phyloP scores from a whole-genome alignment of 2,329 filamentous ascomycete species.

The Xylariaceae sp. region DNA sequence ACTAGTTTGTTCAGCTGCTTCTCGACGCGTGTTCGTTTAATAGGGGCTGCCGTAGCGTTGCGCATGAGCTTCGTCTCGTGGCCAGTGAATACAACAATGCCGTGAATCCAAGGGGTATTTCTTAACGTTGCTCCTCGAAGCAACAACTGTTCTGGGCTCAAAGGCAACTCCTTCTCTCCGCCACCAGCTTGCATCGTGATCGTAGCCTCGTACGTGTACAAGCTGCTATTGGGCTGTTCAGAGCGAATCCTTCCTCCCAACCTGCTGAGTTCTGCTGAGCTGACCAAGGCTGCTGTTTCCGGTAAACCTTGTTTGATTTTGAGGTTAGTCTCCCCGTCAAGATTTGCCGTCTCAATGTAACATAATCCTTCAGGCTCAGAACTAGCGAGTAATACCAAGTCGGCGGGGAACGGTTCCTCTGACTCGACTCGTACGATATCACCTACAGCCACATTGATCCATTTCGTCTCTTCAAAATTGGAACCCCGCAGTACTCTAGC shows the following conservation, averaged over 20 bases:
- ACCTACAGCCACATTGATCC: slow-evolving; percentile 89
- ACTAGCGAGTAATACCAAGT: slow-evolving; percentile 85
- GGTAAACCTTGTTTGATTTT: slow-evolving; percentile 98
- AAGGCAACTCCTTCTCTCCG: slow-evolving; percentile 84
- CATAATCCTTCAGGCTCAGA: slow-evolving; percentile 97
- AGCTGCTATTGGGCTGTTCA: slow-evolving; percentile 95
- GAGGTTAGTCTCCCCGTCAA: slow-evolving; percentile 96
- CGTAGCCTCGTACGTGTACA: slow-evolving; percentile 97
- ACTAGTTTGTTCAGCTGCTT: slow-evolving; percentile 91
- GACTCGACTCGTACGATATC: slow-evolving; percentile 92
- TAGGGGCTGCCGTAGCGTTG: slow-evolving; percentile 93
- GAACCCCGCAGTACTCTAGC: slow-evolving; percentile 80
- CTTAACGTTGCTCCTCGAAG: slow-evolving; percentile 88
- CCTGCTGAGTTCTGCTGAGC: slow-evolving; percentile 77
- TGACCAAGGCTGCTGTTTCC: slow-evolving; percentile 85
- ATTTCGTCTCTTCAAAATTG: slow-evolving; percentile 79
- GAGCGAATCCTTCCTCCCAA: slow-evolving; percentile 84
- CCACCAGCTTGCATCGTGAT: slow-evolving; percentile 86
- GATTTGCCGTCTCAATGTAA: slow-evolving; percentile 97
- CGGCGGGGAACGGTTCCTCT: slow-evolving; percentile 90
- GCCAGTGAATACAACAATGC: slow-evolving; percentile 92
- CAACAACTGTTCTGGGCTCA: slow-evolving; percentile 89
- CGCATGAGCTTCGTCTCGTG: slow-evolving; percentile 99
- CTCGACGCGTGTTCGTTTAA: slow-evolving; percentile 96
- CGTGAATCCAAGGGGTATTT: slow-evolving; percentile 97